phyloP scores from a whole-genome alignment of 2,329 filamentous ascomycete genomes.

The Colletotrichum shisoi region DNA sequence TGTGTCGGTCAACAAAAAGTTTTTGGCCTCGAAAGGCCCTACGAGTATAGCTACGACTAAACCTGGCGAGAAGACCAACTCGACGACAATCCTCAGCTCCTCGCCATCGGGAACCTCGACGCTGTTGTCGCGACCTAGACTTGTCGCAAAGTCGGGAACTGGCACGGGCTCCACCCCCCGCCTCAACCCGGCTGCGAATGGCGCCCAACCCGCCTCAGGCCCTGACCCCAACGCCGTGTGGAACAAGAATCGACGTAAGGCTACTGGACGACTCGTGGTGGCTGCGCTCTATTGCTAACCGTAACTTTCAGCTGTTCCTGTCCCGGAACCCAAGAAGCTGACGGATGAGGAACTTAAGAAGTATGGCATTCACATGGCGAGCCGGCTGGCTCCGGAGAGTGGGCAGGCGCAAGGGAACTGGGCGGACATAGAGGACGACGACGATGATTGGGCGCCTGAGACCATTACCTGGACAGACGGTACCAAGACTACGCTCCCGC shows the following conservation, averaged over 20 bases:
- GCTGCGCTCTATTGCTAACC: constrained; percentile 42
- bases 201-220: constrained; percentile 65
- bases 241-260: constrained; percentile 87
- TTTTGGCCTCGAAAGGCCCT: constrained; percentile 74
- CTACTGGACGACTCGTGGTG: constrained; percentile 15
- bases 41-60: constrained; percentile 57
- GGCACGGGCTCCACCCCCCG: constrained; percentile 61
- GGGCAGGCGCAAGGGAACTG: constrained; percentile 79
- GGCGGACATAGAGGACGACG: constrained; percentile 89
- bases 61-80: constrained; percentile 58
- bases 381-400: constrained; percentile 78
- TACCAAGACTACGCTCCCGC: constrained; percentile 78
- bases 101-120: constrained; percentile 57
- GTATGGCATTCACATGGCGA: constrained; percentile 86
- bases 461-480: constrained; percentile 89
- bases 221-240: constrained; percentile 80
- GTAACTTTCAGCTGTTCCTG: constrained; percentile 60
- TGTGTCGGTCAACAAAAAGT: constrained; percentile 85
- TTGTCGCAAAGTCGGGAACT: constrained; percentile 77
- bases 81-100: constrained; percentile 55
- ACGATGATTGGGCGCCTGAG: constrained; percentile 86
- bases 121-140: constrained; percentile 69
- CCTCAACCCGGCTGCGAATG: constrained; percentile 57
- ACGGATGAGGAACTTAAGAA: constrained; percentile 88
- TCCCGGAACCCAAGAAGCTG: constrained; percentile 79